Evolutionary conservation across 345 rosid species (phyloP), one percentile per base, ranked within the genome.

Genomic region (Psidium friedrichsthalianum): DNA sequence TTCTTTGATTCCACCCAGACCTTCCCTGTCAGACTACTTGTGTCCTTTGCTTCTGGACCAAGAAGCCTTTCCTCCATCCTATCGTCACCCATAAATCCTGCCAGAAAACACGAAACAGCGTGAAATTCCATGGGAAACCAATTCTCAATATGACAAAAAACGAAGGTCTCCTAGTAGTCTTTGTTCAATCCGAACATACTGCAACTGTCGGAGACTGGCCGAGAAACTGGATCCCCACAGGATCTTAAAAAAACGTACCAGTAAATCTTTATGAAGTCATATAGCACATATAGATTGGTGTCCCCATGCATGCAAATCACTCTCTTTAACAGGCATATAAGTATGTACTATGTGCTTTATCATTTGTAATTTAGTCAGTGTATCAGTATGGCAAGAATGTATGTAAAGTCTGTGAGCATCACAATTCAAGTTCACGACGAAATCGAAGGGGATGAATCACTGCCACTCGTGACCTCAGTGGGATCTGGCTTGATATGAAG

Each of bases 1-100:
- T 87, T 88, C 88, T 85, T 88, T 2, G 89, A 87, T 58, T 90
- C 92, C 51, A 64, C 82, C 85, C 87, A 90, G 25, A 87, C 58
- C 81, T 81, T 83, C 44, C 82, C 32, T 57, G 36, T 85, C 47
- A 88, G 54, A 21, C 56, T 44, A 3, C 52, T 27, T 7, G 10
- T 24, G 9, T 74, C 85, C 2, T 3, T 56, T 44, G 88, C 83
- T 49, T 83, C 85, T 10, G 69, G 7, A 16, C 36, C 84, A 42
- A 86, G 84, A 13, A 89, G 89, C 83, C 90, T 86, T 81, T 87
- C 89, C 24, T 88, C 89, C 56, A 82, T 44, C 40, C 64, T 64
- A 15, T 20, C 42, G 51, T 42, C 32, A 21, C 24, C 11, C 86
- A 85, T 84, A 27, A 25, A 16, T 51, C 84, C 84, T 20, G 84